Evolutionary conservation across 2,329 filamentous ascomycete genomes (phyloP).

Genomic region (Xylariales sp.): DNA sequence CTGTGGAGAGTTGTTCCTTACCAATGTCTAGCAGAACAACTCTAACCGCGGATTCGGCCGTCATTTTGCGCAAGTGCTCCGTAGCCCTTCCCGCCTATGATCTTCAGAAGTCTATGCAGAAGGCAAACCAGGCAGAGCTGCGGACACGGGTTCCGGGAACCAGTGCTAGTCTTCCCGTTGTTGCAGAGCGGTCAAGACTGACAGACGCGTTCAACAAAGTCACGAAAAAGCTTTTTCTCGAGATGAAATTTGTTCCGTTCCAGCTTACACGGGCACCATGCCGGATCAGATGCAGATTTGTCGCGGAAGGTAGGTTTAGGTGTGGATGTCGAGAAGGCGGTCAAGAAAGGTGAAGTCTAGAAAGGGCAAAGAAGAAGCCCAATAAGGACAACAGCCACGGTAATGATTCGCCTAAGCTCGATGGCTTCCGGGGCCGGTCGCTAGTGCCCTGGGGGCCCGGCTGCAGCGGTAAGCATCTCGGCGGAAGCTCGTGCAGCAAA

Average conservation of each 20-base stretch:
- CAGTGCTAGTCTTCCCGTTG: constrained; percentile 17
- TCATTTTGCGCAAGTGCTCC: constrained; percentile 21
- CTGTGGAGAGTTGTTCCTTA: constrained; percentile 31
- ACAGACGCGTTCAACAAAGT: neutral
- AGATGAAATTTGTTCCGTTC: constrained; percentile 1
- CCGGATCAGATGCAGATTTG: constrained; percentile 12
- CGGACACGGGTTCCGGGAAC: constrained; percentile 12
- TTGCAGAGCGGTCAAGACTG: constrained; percentile 19
- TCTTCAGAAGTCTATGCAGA: no score
- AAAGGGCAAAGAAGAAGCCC: constrained; percentile 11
- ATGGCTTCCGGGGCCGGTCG: constrained; percentile 4
- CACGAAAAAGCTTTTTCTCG: constrained; percentile 10
- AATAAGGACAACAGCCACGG: neutral
- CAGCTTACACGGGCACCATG: constrained; percentile 4
- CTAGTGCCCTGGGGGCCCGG: constrained; percentile 12
- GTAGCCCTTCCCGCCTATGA: no score
- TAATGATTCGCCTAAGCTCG: neutral
- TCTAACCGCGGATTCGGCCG: constrained; percentile 31
- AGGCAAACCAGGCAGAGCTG: constrained; percentile 6
- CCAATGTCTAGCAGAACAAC: constrained; percentile 55
- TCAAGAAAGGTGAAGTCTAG: constrained; percentile 21
- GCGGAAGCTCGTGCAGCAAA: constrained; percentile 13
- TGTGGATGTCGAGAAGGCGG: constrained; percentile 24
- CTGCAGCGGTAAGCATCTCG: constrained; percentile 13
- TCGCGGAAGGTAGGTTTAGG: constrained; percentile 9